These are phyloP conservation scores for Gelatoporia subvermispora DNA, from an alignment of 768 basidiomycete genomes.

Conservation along the genomic window DNA sequence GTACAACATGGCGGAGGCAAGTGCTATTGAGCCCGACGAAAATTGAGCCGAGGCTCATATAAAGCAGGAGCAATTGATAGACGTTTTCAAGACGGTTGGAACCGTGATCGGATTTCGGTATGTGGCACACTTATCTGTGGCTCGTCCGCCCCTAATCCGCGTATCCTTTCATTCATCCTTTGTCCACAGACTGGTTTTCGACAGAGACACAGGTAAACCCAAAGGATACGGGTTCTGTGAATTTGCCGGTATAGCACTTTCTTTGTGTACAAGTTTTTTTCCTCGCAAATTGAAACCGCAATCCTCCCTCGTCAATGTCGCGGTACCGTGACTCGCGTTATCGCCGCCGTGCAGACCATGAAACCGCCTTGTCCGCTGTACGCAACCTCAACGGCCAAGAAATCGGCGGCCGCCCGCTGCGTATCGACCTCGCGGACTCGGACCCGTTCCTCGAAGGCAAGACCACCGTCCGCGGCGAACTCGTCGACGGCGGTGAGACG, in stretches of 20 bases:
- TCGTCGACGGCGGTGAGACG: slow-evolving; percentile 65
- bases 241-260: slow-evolving; percentile 69
- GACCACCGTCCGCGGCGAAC: slow-evolving; percentile 80
- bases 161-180: neutral
- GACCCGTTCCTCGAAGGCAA: slow-evolving; percentile 90
- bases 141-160: neutral
- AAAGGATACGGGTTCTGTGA: slow-evolving; percentile 93
- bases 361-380: slow-evolving; percentile 92
- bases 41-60: neutral
- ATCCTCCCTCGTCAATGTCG: neutral
- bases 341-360: slow-evolving; percentile 60
- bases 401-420: slow-evolving; percentile 86
- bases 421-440: slow-evolving; percentile 92
- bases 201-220: slow-evolving; percentile 91
- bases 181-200: slow-evolving; percentile 68
- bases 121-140: neutral
- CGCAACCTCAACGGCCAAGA: slow-evolving; percentile 92
- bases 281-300: neutral
- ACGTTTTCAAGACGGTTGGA: slow-evolving; percentile 84
- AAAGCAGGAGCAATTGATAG: slow-evolving; percentile 70
- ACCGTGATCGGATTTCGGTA: slow-evolving; percentile 88
- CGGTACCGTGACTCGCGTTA: neutral
- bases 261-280: slow-evolving; percentile 4
- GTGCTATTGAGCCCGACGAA: slow-evolving; percentile 14
- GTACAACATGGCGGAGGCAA: slow-evolving; percentile 79